A percentile compares a stretch with the other conserved stretches of the same genome.
phyloP scores from a whole-genome alignment of 768 basidiomycete species.

The Hebeloma cylindrosporum region DNA sequence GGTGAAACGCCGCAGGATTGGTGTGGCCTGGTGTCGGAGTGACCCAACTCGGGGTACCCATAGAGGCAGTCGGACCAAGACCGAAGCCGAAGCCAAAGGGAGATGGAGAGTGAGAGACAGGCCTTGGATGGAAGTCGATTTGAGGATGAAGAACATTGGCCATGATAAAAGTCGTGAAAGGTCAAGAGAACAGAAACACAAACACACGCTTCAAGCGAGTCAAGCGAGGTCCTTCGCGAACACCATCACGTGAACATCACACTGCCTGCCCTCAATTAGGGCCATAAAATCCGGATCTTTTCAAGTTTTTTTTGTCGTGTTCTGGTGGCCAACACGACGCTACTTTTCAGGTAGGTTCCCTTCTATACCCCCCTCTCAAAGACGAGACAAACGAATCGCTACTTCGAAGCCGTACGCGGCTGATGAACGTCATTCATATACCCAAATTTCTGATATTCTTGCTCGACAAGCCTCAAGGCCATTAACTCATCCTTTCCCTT shows the following conservation, averaged over 20 bases:
- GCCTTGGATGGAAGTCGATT: constrained; percentile 60
- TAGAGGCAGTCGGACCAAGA: constrained; percentile 42
- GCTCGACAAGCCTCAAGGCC: constrained; percentile 2
- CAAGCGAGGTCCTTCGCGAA: too few relatives aligned
- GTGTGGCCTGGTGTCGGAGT: constrained; percentile 46
- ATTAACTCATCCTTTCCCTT: constrained; percentile 5
- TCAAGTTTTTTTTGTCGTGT: constrained; percentile 4
- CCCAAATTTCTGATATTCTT: constrained; percentile 86
- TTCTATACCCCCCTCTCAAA: constrained; percentile 28
- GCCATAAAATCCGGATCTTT: constrained; percentile 12
- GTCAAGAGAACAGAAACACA: constrained; percentile 15
- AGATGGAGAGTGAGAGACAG: constrained; percentile 59
- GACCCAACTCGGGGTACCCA: constrained; percentile 48
- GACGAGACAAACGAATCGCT: constrained; percentile 86
- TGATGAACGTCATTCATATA: constrained; percentile 73
- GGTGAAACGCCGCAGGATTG: constrained; percentile 54
- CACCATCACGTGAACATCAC: constrained; percentile 8
- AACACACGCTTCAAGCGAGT: too few relatives aligned
- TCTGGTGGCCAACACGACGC: not conserved
- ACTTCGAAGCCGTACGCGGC: constrained; percentile 72
- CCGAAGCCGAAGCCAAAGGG: constrained; percentile 77
- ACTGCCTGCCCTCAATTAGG: constrained; percentile 38
- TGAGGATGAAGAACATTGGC: constrained; percentile 70
- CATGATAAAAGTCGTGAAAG: constrained; percentile 45
- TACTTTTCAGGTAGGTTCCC: constrained; percentile 9